phyloP scores from a whole-genome alignment of 176 grass and related monocot species.

The Oryza glumipatula region DNA sequence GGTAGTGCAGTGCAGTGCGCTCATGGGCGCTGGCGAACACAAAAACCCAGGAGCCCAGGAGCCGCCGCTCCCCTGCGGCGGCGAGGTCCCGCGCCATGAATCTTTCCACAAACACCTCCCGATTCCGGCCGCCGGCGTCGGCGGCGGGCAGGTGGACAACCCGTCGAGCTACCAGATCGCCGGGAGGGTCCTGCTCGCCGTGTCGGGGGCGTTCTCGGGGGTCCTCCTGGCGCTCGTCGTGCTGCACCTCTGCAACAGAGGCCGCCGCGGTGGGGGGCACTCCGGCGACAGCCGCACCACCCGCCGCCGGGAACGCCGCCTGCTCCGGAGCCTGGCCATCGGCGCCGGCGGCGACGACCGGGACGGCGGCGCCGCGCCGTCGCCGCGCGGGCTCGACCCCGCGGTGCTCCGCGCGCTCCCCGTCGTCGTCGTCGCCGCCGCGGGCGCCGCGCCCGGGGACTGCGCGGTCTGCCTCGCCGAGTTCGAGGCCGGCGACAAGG shows the following conservation, averaged over 20 bases:
- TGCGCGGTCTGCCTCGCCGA: constrained; percentile 69
- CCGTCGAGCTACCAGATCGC: background rate
- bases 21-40: background rate
- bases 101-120: too few species aligned
- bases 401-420: constrained; percentile 55
- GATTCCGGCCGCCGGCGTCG: too few species aligned
- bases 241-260: background rate
- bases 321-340: constrained; percentile 39
- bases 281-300: background rate
- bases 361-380: background rate
- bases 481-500: constrained; percentile 52
- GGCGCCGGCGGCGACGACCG: background rate
- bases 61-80: too few species aligned
- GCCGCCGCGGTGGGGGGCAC: background rate
- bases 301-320: background rate
- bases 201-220: constrained; percentile 33
- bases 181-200: constrained; percentile 42
- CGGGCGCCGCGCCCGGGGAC: constrained; percentile 2
- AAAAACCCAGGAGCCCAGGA: too few species aligned
- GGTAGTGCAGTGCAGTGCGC: background rate
- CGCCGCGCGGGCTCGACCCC: constrained; percentile 44
- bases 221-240: constrained; percentile 47
- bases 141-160: background rate
- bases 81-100: too few species aligned
- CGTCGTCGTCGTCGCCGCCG: constrained; percentile 33